Conservation (phyloP, 2,329 filamentous ascomycete genomes). For the Raffaelea ambrosiae region DNA sequence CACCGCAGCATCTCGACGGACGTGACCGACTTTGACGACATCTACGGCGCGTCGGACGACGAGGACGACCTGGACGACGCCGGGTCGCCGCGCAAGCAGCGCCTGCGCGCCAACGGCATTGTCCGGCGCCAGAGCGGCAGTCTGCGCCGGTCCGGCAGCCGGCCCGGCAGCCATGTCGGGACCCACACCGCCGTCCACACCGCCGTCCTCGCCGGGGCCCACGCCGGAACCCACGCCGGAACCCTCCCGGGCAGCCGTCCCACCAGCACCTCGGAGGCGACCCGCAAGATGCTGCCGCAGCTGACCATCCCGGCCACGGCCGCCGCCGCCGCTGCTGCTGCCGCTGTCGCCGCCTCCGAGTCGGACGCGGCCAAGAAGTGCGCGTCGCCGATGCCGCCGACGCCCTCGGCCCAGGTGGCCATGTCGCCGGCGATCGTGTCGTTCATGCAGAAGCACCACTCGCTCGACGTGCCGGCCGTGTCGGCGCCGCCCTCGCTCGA, state of each 20-base stretch:
- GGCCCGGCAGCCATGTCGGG: no score
- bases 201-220: no score
- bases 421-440: conserved; percentile 69
- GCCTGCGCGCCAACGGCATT: conserved; percentile 30
- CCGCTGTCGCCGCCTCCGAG: conserved; percentile 21
- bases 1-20: conserved; percentile 46
- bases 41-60: conserved; percentile 80
- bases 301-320: conserved; percentile 42
- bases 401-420: conserved; percentile 58
- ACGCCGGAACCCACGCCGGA: no score
- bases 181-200: no score
- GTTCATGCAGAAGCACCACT: conserved; percentile 56
- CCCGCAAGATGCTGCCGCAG: conserved; percentile 32
- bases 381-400: conserved; percentile 51
- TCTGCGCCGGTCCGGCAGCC: conserved; percentile 19
- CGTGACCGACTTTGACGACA: conserved; percentile 70
- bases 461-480: conserved; percentile 60
- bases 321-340: conserved; percentile 22
- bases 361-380: conserved; percentile 37
- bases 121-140: conserved; percentile 17
- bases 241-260: neutral
- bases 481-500: conserved; percentile 84
- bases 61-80: conserved; percentile 37
- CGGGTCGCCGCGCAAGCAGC: conserved; percentile 26
- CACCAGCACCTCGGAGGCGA: conserved; percentile 19